Percentiles rank a stretch among this genome's conserved stretches.
These are phyloP conservation scores for Spiraea crenata DNA, from an alignment of 331 rosid genomes.

Conservation along the genomic window DNA sequence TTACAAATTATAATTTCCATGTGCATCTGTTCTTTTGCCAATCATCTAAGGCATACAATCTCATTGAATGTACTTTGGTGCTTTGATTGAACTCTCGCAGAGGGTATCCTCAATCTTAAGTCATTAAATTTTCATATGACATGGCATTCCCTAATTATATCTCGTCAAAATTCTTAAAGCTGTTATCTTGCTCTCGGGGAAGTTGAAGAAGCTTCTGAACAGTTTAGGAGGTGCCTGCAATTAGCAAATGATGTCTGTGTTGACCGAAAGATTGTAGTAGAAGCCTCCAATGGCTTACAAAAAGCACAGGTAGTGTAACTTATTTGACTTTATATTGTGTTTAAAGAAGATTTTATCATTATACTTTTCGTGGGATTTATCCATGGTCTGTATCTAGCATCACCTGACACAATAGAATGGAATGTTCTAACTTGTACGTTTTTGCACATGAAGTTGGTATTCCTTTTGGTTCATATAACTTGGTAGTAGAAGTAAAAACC, in stretches of 20 bases:
- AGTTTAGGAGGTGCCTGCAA: constrained; percentile 83
- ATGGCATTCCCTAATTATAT: constrained; percentile 23
- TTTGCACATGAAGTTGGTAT: background rate
- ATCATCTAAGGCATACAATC: background rate
- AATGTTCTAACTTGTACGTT: background rate
- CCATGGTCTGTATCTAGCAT: background rate
- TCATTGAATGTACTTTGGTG: background rate
- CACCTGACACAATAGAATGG: background rate
- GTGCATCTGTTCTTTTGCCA: background rate
- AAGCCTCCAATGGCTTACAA: constrained; percentile 91
- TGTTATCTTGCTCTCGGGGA: constrained; percentile 93
- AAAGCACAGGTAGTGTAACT: constrained; percentile 63
- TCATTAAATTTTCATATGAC: constrained; percentile 18
- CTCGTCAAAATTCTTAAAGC: constrained; percentile 43
- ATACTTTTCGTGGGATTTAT: background rate
- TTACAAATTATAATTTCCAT: background rate
- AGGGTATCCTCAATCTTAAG: background rate
- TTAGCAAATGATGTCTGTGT: constrained; percentile 65
- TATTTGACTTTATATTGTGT: background rate
- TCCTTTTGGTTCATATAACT: background rate
- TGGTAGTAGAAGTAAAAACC: background rate
- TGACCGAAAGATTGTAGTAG: constrained; percentile 80
- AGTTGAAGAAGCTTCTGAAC: constrained; percentile 65
- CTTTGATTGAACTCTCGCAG: background rate
- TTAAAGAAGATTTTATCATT: background rate